phyloP scores from a whole-genome alignment of 192 early-diverging fungal genomes.

The Backusella tarrabulga region DNA sequence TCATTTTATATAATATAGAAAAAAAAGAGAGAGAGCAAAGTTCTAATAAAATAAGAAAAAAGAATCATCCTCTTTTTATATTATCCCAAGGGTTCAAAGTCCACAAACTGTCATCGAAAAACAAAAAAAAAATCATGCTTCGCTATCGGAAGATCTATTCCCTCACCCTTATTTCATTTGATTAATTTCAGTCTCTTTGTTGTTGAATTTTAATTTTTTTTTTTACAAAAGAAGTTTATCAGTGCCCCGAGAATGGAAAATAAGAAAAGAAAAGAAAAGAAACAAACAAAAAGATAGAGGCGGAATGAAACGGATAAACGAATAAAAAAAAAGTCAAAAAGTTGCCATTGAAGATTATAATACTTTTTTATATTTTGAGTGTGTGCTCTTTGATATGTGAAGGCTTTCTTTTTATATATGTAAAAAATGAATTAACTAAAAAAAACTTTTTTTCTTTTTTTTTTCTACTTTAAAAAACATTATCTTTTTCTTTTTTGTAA shows the following conservation, averaged over 20 bases:
- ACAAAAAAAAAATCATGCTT: not conserved
- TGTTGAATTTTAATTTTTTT: not conserved
- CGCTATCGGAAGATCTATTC: not conserved
- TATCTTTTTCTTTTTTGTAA: not conserved
- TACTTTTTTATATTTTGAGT: not conserved
- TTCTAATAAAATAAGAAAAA: not conserved
- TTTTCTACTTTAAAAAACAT: not conserved
- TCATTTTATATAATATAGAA: not conserved
- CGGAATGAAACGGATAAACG: not conserved
- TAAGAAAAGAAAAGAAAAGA: not conserved
- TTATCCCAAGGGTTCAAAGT: not conserved
- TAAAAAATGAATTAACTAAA: not conserved
- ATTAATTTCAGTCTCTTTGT: not conserved
- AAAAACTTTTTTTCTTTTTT: not conserved
- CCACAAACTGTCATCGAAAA: not conserved
- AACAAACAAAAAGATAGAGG: not conserved
- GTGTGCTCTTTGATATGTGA: not conserved
- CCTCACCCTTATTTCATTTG: not conserved
- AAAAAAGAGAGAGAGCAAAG: not conserved
- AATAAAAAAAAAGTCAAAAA: too few species aligned
- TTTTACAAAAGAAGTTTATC: not conserved
- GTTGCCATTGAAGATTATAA: too few species aligned
- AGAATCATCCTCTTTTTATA: not conserved
- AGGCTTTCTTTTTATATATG: not conserved
- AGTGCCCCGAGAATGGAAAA: not conserved